Percentiles rank a stretch among this genome's conserved stretches.
These are phyloP conservation scores for Limtongia smithiae DNA, from an alignment of 805 yeast genomes.

Conservation along the genomic window DNA sequence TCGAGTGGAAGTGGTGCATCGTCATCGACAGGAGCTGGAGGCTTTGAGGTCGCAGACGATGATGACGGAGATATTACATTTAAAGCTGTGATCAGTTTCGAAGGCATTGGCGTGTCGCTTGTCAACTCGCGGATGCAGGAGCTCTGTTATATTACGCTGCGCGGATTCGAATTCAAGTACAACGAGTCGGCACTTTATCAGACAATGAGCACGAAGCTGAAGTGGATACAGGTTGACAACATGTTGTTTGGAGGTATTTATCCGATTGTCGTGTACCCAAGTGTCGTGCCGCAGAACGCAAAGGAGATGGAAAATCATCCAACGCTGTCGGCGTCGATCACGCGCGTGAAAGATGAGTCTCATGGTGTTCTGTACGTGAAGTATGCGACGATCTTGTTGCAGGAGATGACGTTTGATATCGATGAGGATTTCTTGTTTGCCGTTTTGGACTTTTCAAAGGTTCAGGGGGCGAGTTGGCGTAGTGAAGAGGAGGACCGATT, in stretches of 20 bases:
- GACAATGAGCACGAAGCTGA: slow-evolving; percentile 71
- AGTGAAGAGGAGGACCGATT: slow-evolving; percentile 44
- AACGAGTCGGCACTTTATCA: slow-evolving; percentile 83
- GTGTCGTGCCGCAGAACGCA: slow-evolving; percentile 78
- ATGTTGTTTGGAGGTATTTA: slow-evolving; percentile 82
- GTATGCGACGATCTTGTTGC: slow-evolving; percentile 83
- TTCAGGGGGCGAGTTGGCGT: slow-evolving; percentile 82
- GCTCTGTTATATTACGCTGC: slow-evolving; percentile 72
- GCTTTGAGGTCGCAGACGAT: slow-evolving; percentile 38
- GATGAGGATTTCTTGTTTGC: slow-evolving; percentile 92
- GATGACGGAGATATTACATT: slow-evolving; percentile 53
- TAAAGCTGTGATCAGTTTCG: slow-evolving; percentile 57
- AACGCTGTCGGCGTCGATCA: slow-evolving; percentile 77
- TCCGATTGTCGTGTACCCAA: slow-evolving; percentile 87
- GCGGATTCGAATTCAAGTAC: slow-evolving; percentile 77
- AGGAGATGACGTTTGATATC: slow-evolving; percentile 86
- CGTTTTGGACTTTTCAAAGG: slow-evolving; percentile 69
- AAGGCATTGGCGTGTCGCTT: slow-evolving; percentile 82
- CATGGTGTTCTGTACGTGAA: slow-evolving; percentile 90
- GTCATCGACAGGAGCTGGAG: too few species aligned
- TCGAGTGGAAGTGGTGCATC: slow-evolving; percentile 12
- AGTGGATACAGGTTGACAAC: slow-evolving; percentile 94
- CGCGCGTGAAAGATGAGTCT: slow-evolving; percentile 79
- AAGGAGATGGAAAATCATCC: slow-evolving; percentile 87
- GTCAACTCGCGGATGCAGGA: slow-evolving; percentile 71